phyloP scores from a whole-genome alignment of 306 rosid genomes.

The Senna siamea region DNA sequence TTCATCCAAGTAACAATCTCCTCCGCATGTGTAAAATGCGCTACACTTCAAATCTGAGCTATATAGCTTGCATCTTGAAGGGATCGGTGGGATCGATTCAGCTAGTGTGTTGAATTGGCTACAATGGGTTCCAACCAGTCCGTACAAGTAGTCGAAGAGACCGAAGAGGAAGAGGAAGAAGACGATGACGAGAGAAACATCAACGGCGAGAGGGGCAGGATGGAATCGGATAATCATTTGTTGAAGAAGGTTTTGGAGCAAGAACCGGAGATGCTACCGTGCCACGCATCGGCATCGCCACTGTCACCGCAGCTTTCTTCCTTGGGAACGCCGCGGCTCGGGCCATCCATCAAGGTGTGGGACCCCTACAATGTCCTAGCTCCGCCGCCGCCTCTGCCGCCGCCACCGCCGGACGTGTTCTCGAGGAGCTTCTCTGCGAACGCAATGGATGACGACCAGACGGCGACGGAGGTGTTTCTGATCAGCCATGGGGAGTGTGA shows the following conservation, averaged over 20 bases:
- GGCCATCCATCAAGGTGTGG: slow-evolving; percentile 96
- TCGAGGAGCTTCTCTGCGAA: slow-evolving; percentile 66
- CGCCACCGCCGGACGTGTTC: slow-evolving; percentile 50
- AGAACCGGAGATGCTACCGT: slow-evolving; percentile 97
- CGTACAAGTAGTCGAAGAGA: slow-evolving; percentile 53
- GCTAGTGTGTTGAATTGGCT: not conserved
- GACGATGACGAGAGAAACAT: slow-evolving; percentile 51
- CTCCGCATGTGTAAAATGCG: slow-evolving; percentile 8
- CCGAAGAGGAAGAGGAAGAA: slow-evolving; percentile 64
- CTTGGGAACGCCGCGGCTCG: slow-evolving; percentile 87
- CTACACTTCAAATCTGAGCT: slow-evolving; percentile 31
- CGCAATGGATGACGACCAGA: slow-evolving; percentile 63
- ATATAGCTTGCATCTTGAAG: slow-evolving; percentile 7
- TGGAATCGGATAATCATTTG: slow-evolving; percentile 54
- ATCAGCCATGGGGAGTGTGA: slow-evolving; percentile 92
- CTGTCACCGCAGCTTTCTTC: slow-evolving; percentile 95
- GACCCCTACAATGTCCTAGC: slow-evolving; percentile 94
- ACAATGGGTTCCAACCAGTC: slow-evolving; percentile 74
- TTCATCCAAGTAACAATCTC: not conserved
- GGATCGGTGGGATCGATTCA: slow-evolving; percentile 30
- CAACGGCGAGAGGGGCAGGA: slow-evolving; percentile 43
- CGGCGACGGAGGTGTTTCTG: slow-evolving; percentile 75
- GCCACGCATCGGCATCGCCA: slow-evolving; percentile 95
- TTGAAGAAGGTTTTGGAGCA: slow-evolving; percentile 87
- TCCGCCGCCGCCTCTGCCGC: slow-evolving; percentile 42